phyloP scores from a whole-genome alignment of 257 asterid species.

The Solanum chmielewskii region DNA sequence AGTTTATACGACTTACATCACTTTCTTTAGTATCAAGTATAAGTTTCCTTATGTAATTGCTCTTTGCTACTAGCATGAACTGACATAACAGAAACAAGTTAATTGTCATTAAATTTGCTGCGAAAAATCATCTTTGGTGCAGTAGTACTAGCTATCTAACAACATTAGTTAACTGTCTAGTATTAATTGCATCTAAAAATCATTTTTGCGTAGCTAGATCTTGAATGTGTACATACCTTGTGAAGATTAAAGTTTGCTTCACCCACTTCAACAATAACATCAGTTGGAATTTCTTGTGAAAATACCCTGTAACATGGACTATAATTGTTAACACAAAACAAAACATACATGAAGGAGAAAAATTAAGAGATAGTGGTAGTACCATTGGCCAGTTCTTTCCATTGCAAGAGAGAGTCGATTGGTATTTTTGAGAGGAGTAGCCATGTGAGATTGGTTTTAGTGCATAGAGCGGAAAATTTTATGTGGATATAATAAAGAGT shows the following conservation, averaged over 20 bases:
- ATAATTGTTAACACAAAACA: background rate
- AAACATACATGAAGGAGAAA: background rate
- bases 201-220: background rate
- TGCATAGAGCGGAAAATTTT: background rate
- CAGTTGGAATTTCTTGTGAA: constrained; percentile 85
- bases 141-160: background rate
- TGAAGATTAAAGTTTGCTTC: constrained; percentile 80
- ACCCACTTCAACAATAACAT: constrained; percentile 68
- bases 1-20: constrained; percentile 49
- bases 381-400: constrained; percentile 99
- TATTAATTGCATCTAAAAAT: background rate
- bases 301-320: constrained; percentile 54
- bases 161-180: background rate
- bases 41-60: constrained; percentile 66
- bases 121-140: background rate
- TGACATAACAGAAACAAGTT: constrained; percentile 3
- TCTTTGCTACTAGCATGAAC: constrained; percentile 97
- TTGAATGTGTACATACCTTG: constrained; percentile 36
- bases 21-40: constrained; percentile 58
- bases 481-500: background rate
- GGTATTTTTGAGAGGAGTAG: constrained; percentile 14
- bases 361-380: background rate
- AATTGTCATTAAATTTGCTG: background rate
- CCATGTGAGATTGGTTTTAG: constrained; percentile 14
- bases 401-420: constrained; percentile 51